Percentiles rank a stretch among this genome's conserved stretches.
phyloP scores from a whole-genome alignment of 495 filamentous ascomycete species.

The Talaromyces proteolyticus region DNA sequence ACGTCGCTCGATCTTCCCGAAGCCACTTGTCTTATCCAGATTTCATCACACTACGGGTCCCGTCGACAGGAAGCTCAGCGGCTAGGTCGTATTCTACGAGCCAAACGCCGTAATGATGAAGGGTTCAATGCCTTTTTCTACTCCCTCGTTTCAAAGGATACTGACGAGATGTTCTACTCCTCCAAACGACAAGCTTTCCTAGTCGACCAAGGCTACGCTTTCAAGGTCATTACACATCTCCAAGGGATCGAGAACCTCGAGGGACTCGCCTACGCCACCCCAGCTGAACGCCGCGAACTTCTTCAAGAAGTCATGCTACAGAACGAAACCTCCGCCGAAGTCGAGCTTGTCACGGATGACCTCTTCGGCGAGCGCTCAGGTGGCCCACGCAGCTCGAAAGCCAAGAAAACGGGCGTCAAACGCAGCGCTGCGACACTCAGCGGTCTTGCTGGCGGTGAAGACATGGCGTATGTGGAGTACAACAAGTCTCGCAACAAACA shows the following conservation, averaged over 20 bases:
- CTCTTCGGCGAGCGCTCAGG: conserved; percentile 62
- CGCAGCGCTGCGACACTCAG: conserved; percentile 80
- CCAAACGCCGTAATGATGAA: conserved; percentile 95
- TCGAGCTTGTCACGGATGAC: conserved; percentile 76
- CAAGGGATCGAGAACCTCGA: conserved; percentile 82
- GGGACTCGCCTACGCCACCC: conserved; percentile 72
- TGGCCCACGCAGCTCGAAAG: conserved; percentile 25
- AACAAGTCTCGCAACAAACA: conserved; percentile 73
- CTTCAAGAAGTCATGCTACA: conserved; percentile 89
- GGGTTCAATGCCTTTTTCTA: conserved; percentile 99
- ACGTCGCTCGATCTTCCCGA: conserved; percentile 95
- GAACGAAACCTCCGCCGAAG: conserved; percentile 72
- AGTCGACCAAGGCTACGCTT: conserved; percentile 97
- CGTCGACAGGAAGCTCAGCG: conserved; percentile 96
- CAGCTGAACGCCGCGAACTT: conserved; percentile 79
- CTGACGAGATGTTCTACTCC: conserved; percentile 97
- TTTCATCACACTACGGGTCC: conserved; percentile 96
- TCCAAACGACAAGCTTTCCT: conserved; percentile 96
- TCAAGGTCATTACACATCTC: conserved; percentile 97
- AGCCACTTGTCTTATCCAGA: conserved; percentile 96
- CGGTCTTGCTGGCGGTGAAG: conserved; percentile 82
- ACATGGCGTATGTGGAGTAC: conserved; percentile 95
- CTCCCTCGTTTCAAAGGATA: conserved; percentile 93
- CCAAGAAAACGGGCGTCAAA: conserved; percentile 52
- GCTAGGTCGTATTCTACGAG: conserved; percentile 88